Evolutionary conservation across 371 early-diverging fungal species (phyloP), one percentile per base, ranked within the genome.

Genomic region (Rhizopus arrhizus): DNA sequence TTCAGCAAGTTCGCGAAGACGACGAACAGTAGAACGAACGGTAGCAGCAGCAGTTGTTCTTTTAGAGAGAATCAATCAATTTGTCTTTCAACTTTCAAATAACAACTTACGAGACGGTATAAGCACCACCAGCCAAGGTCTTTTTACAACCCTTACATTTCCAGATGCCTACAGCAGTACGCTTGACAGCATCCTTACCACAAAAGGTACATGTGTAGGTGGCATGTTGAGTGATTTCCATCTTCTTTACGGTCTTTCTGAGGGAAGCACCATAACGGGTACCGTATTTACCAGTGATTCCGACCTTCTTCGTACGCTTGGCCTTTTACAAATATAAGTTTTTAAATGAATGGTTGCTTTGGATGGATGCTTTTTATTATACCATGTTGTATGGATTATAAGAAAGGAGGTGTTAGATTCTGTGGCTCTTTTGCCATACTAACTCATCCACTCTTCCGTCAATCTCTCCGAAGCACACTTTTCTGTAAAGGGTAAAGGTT

Each of bases 191-290:
- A 75, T 92, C 95, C 86, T 95, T 95, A 75, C 99, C 99, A 89
- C 99, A 99, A 93, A 97, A 96, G 64, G 95, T 88, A 88, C 99
- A 99, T 65, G 95, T 94, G 91, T 99, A 99, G 82, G 91, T 97
- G 77, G 92, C 88, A 86, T 99, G 99, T 88, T 99, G 99, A 76
- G 98, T 95, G 83, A 97, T 95, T 90, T 98, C 99, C 89, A 98
- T 96, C 88, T 97, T 96, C 95, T 99, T 99, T 70, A 99, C 92
- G 88, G 94, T 94, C 91, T 99, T 99, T 88, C 99, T 91, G 73
- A 99, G 90, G 64, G 99, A 99, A 68, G 99, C 95, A 91, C 99
- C 99, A 88, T 99, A 99, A 88, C 99, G 97, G 78, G 96, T 93
- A 84, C 99, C 99, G 91, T 99, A 99, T 87, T 99, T 99, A 78